Evolutionary conservation across 2,329 filamentous ascomycete genomes (phyloP).

Genomic region (Cephalotrichum gorgonifer): DNA sequence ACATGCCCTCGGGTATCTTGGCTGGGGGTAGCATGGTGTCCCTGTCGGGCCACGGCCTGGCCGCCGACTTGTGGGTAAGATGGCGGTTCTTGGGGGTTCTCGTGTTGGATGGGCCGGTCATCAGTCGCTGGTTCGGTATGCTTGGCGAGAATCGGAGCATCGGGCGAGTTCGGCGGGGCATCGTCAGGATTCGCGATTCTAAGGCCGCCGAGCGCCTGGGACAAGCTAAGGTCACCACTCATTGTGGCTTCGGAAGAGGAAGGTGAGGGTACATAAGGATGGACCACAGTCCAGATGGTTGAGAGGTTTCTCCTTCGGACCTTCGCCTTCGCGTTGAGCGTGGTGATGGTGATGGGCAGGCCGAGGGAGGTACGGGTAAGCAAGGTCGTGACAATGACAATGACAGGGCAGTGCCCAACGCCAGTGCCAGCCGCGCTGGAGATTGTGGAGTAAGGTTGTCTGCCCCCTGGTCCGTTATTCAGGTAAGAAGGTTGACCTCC

Average conservation of each 20-base stretch:
- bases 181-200: constrained; percentile 96
- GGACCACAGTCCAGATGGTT: neutral
- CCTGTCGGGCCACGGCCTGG: constrained; percentile 9
- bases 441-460: no score
- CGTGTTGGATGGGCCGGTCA: neutral
- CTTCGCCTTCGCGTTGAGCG: constrained; percentile 5
- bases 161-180: constrained; percentile 29
- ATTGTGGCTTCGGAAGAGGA: constrained; percentile 38
- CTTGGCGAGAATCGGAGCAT: constrained; percentile 4
- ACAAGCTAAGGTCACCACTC: constrained; percentile 88
- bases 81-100: constrained; percentile 10
- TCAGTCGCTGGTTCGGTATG: neutral
- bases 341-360: constrained; percentile 1
- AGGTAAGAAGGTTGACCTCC: no score
- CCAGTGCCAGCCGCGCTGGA: neutral
- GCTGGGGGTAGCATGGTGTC: no score
- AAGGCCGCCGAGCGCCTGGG: constrained; percentile 83
- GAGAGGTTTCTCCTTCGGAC: constrained; percentile 5
- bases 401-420: neutral
- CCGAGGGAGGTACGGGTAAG: neutral
- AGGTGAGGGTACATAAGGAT: neutral
- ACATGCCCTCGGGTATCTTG: neutral
- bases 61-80: constrained; percentile 12
- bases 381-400: neutral
- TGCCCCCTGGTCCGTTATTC: no score